Evolutionary conservation across 768 basidiomycete genomes (phyloP).

Genomic region (Psilocybe sp.): DNA sequence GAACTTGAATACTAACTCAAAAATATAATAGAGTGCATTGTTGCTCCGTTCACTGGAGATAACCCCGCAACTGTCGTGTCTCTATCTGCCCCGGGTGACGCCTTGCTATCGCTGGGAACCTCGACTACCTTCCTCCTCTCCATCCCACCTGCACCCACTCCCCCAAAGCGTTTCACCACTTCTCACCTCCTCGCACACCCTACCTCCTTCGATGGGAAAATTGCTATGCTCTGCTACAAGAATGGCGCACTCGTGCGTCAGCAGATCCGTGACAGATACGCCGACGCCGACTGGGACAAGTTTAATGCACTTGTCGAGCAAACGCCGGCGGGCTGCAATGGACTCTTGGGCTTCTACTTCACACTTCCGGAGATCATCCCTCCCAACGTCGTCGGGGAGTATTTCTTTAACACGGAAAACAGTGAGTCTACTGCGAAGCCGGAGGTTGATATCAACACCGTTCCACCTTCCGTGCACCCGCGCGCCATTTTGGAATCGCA

Average conservation of each 20-base stretch:
- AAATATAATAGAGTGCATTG: slow-evolving; percentile 54
- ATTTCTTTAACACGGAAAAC: slow-evolving; percentile 48
- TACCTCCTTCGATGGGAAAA: slow-evolving; percentile 57
- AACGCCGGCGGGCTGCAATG: slow-evolving; percentile 55
- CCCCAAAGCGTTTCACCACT: slow-evolving; percentile 69
- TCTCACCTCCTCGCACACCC: slow-evolving; percentile 77
- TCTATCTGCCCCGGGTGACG: slow-evolving; percentile 74
- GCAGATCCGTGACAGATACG: slow-evolving; percentile 66
- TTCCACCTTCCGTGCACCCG: slow-evolving; percentile 52
- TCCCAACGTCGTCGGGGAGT: slow-evolving; percentile 68
- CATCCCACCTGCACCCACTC: slow-evolving; percentile 59
- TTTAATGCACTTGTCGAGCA: slow-evolving; percentile 67
- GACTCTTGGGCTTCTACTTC: slow-evolving; percentile 74
- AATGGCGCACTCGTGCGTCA: slow-evolving; percentile 83
- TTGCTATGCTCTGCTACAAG: slow-evolving; percentile 92
- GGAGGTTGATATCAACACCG: slow-evolving; percentile 28
- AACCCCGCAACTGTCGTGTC: slow-evolving; percentile 84
- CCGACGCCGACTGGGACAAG: slow-evolving; percentile 55
- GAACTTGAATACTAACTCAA: slow-evolving; percentile 1
- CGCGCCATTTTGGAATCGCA: slow-evolving; percentile 84
- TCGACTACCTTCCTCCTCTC: slow-evolving; percentile 85
- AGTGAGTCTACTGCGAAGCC: slow-evolving; percentile 20
- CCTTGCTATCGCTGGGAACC: slow-evolving; percentile 82
- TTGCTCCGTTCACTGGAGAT: slow-evolving; percentile 87
- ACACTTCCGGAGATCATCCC: slow-evolving; percentile 88